Evolutionary conservation across 2,329 filamentous ascomycete genomes (phyloP).

Genomic region (Clarireedia hainanense): DNA sequence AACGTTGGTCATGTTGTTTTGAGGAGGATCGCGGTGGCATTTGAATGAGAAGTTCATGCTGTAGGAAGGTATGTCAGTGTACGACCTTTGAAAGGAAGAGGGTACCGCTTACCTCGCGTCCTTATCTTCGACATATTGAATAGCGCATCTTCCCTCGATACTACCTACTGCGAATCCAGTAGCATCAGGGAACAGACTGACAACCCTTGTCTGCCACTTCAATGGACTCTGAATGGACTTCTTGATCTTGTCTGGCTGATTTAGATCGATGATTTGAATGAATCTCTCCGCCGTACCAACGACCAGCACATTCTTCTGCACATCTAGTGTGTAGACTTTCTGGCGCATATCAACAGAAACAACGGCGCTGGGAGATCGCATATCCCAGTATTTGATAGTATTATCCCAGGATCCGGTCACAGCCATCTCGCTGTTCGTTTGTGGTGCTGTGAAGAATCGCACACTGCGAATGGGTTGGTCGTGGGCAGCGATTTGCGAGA

Average conservation of each 20-base stretch:
- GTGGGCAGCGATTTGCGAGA: slow-evolving; percentile 70
- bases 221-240: slow-evolving; percentile 93
- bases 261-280: slow-evolving; percentile 90
- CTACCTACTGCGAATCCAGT: slow-evolving; percentile 90
- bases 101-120: slow-evolving; percentile 54
- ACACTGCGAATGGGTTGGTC: slow-evolving; percentile 74
- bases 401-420: slow-evolving; percentile 93
- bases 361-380: slow-evolving; percentile 57
- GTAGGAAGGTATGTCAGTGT: background rate
- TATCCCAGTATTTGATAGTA: slow-evolving; percentile 83
- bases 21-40: slow-evolving; percentile 80
- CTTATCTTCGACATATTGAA: slow-evolving; percentile 97
- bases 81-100: background rate
- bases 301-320: slow-evolving; percentile 80
- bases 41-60: slow-evolving; percentile 98
- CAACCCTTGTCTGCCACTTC: slow-evolving; percentile 95
- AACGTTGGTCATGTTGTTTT: slow-evolving; percentile 75
- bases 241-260: slow-evolving; percentile 83
- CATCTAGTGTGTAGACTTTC: slow-evolving; percentile 85
- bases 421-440: slow-evolving; percentile 63
- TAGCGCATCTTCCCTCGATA: slow-evolving; percentile 94
- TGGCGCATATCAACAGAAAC: slow-evolving; percentile 63
- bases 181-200: slow-evolving; percentile 90
- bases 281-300: slow-evolving; percentile 90
- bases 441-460: slow-evolving; percentile 64